These are phyloP conservation scores for Aspergillus baeticus DNA, from an alignment of 495 filamentous ascomycete species.

Conservation along the genomic window DNA sequence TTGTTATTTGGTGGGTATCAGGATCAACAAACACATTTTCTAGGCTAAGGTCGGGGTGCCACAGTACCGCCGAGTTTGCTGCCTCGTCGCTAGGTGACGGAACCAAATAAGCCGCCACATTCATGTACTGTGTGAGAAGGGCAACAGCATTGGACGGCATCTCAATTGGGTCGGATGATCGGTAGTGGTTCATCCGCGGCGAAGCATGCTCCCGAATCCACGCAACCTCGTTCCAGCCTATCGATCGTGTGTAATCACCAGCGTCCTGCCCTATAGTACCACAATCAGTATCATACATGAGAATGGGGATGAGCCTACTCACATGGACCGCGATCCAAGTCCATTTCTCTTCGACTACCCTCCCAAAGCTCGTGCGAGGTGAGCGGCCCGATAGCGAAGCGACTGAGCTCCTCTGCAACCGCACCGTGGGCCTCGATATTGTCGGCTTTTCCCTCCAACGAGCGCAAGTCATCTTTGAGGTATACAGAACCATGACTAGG, in stretches of 20 bases:
- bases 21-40: slow-evolving; percentile 41
- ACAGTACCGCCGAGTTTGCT: slow-evolving; percentile 24
- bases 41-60: slow-evolving; percentile 41
- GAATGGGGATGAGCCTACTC: too few species aligned
- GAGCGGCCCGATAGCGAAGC: slow-evolving; percentile 26
- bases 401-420: not conserved
- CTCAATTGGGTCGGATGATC: slow-evolving; percentile 18
- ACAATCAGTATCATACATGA: too few species aligned
- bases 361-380: slow-evolving; percentile 23
- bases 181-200: slow-evolving; percentile 29
- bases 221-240: slow-evolving; percentile 33
- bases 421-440: slow-evolving; percentile 14
- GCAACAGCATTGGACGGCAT: slow-evolving; percentile 18
- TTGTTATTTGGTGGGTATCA: slow-evolving; percentile 23
- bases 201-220: slow-evolving; percentile 24
- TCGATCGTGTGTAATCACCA: slow-evolving; percentile 22
- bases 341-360: slow-evolving; percentile 22
- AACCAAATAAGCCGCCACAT: slow-evolving; percentile 14
- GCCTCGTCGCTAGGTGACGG: slow-evolving; percentile 12
- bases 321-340: slow-evolving; percentile 36
- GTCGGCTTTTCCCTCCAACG: slow-evolving; percentile 20
- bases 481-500: slow-evolving; percentile 39
- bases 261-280: slow-evolving; percentile 28
- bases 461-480: slow-evolving; percentile 36
- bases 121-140: slow-evolving; percentile 16